These are phyloP conservation scores for Solanum rostratum DNA, from an alignment of 257 asterid species.

Conservation along the genomic window DNA sequence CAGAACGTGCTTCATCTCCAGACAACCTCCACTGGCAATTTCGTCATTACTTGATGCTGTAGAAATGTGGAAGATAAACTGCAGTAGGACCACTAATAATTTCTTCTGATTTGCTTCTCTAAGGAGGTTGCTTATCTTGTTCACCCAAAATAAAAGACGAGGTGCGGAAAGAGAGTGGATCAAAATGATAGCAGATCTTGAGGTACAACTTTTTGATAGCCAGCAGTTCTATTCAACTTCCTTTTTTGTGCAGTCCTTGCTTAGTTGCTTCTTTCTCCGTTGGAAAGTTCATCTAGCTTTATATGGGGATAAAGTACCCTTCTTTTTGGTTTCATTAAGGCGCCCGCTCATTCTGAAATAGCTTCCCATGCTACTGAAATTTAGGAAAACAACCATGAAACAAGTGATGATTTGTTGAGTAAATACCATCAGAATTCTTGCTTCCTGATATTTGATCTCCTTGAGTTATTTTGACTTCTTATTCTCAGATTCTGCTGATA, in stretches of 20 bases:
- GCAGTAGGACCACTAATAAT: background rate
- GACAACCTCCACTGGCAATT: background rate
- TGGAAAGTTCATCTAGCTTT: background rate
- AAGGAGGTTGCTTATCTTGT: background rate
- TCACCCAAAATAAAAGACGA: background rate
- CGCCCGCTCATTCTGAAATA: background rate
- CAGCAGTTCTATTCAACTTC: background rate
- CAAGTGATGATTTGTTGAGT: background rate
- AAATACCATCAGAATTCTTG: background rate
- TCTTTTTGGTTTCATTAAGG: background rate
- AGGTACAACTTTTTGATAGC: background rate
- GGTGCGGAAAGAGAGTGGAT: background rate
- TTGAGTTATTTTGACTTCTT: background rate
- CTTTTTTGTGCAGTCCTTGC: background rate
- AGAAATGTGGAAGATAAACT: constrained; percentile 2
- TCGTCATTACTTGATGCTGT: background rate
- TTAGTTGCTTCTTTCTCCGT: background rate
- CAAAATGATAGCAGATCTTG: background rate
- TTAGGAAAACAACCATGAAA: background rate
- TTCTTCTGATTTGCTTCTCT: background rate
- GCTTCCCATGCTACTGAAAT: background rate
- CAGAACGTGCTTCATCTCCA: background rate
- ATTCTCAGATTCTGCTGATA: background rate
- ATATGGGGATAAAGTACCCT: background rate
- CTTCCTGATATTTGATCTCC: background rate